A percentile compares a stretch with the other conserved stretches of the same genome.
Evolutionary conservation across 257 asterid genomes (phyloP).

Genomic region (Schizonepeta tenuifolia): DNA sequence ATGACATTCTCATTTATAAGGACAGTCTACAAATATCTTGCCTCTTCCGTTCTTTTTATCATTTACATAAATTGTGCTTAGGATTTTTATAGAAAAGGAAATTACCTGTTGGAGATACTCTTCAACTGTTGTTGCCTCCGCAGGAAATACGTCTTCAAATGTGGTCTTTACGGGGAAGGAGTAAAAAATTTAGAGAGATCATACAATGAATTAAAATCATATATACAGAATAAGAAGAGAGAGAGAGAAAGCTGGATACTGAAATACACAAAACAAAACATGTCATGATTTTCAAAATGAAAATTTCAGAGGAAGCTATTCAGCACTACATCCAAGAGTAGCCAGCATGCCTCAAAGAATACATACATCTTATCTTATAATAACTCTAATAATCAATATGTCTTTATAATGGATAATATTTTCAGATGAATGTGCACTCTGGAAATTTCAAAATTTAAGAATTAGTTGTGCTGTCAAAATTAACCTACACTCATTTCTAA

Average conservation of each 20-base stretch:
- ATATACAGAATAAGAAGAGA: background rate
- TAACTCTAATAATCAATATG: background rate
- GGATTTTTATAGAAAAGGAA: constrained; percentile 19
- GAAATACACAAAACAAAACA: constrained; percentile 23
- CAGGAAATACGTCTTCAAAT: constrained; percentile 94
- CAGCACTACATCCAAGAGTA: background rate
- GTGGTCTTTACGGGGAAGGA: constrained; percentile 70
- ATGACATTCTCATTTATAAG: constrained; percentile 16
- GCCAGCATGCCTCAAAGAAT: constrained; percentile 11
- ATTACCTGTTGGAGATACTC: constrained; percentile 95
- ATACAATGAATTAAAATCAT: constrained; percentile 10
- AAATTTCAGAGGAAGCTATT: constrained; percentile 5
- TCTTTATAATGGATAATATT: background rate
- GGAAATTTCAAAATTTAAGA: constrained; percentile 9
- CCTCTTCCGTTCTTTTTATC: background rate
- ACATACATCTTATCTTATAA: constrained; percentile 8
- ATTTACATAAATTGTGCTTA: constrained; percentile 7
- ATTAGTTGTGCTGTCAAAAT: constrained; percentile 11
- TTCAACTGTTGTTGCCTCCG: constrained; percentile 94
- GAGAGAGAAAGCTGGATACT: background rate
- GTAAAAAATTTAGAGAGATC: constrained; percentile 26
- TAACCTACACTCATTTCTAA: constrained; percentile 5
- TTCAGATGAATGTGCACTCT: background rate
- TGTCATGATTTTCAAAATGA: constrained; percentile 13
- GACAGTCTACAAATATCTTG: constrained; percentile 24